phyloP scores from a whole-genome alignment of 2,329 filamentous ascomycete species.

The Monilinia vaccinii-corymbosi region DNA sequence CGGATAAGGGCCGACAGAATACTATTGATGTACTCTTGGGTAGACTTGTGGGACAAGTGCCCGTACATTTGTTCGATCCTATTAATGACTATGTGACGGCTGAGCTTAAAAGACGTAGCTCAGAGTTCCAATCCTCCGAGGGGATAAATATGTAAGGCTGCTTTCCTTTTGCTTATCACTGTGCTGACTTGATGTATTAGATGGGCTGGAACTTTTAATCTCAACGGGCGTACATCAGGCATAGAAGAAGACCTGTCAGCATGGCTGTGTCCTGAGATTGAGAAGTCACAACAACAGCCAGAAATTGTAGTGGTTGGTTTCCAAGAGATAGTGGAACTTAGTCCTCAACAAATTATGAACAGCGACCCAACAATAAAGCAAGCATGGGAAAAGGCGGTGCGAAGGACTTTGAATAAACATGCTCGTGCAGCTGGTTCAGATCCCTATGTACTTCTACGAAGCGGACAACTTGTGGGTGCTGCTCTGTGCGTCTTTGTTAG shows the following conservation, averaged over 20 bases:
- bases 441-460: conserved; percentile 81
- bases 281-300: conserved; percentile 52
- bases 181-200: conserved; percentile 12
- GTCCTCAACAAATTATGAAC: conserved; percentile 98
- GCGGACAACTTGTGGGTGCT: conserved; percentile 89
- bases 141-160: conserved; percentile 55
- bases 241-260: conserved; percentile 69
- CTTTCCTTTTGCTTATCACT: neutral
- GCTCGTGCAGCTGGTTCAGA: conserved; percentile 57
- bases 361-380: conserved; percentile 82
- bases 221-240: conserved; percentile 80
- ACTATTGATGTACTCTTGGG: conserved; percentile 92
- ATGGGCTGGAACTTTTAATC: conserved; percentile 80
- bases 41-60: conserved; percentile 67
- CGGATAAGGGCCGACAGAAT: conserved; percentile 84
- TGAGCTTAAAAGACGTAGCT: conserved; percentile 59
- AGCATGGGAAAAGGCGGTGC: conserved; percentile 78
- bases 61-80: conserved; percentile 84
- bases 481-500: conserved; percentile 88
- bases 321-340: conserved; percentile 96
- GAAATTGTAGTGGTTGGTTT: conserved; percentile 88
- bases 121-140: conserved; percentile 67
- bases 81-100: conserved; percentile 82
- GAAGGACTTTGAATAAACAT: conserved; percentile 63
- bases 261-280: conserved; percentile 70